A percentile compares a stretch with the other conserved stretches of the same genome.
Evolutionary conservation across 2,329 filamentous ascomycete genomes (phyloP).

Genomic region (Eutypella sp.): DNA sequence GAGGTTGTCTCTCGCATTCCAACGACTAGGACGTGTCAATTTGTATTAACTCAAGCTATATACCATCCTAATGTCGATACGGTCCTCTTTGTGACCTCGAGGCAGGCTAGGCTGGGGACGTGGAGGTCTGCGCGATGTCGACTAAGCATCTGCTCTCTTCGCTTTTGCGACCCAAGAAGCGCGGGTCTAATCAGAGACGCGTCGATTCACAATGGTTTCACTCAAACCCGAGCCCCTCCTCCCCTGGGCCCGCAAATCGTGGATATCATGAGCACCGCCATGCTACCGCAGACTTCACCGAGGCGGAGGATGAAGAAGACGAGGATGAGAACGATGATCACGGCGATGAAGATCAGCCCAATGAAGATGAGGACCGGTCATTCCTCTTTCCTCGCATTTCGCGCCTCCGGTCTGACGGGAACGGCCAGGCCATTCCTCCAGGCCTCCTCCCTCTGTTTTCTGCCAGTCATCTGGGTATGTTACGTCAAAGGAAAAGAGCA

Average conservation of each 20-base stretch:
- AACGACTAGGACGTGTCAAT: background rate
- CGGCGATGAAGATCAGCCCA: constrained; percentile 28
- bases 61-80: constrained; percentile 13
- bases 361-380: constrained; percentile 13
- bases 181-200: constrained; percentile 12
- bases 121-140: constrained; percentile 19
- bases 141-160: constrained; percentile 28
- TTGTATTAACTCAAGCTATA: background rate
- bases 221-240: constrained; percentile 20
- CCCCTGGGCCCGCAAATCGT: constrained; percentile 23
- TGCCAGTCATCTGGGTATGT: constrained; percentile 65
- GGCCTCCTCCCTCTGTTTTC: constrained; percentile 71
- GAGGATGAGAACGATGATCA: constrained; percentile 40
- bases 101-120: constrained; percentile 14
- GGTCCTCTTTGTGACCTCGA: constrained; percentile 10
- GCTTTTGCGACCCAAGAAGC: constrained; percentile 22
- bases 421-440: constrained; percentile 24
- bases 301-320: constrained; percentile 56
- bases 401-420: constrained; percentile 34
- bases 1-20: background rate
- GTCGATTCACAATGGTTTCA: constrained; percentile 19
- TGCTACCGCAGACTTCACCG: constrained; percentile 61
- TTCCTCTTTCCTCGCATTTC: constrained; percentile 13
- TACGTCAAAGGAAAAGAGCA: background rate
- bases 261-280: constrained; percentile 39